phyloP scores from a whole-genome alignment of 1,284 basidiomycete species.

The Meripilus lineatus region DNA sequence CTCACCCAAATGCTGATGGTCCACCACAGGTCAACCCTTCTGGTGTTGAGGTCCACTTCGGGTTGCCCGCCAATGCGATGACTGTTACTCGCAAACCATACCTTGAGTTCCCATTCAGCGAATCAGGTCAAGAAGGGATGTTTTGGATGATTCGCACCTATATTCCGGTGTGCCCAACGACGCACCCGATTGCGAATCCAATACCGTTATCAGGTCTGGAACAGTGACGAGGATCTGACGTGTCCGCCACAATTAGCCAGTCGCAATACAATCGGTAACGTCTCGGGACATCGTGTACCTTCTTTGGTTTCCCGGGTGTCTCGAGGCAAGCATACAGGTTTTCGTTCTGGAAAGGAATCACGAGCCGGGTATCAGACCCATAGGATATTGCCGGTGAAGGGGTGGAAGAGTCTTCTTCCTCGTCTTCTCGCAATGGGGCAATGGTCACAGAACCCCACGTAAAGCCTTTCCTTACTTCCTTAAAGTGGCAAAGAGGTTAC shows the following conservation, averaged over 20 bases:
- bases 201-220: conserved; percentile 52
- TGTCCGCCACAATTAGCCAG: too few species aligned
- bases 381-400: conserved; percentile 11
- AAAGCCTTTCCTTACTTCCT: conserved; percentile 29
- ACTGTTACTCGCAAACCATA: conserved; percentile 55
- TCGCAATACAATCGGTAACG: too few species aligned
- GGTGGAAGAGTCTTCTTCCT: conserved; percentile 33
- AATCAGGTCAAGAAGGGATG: too few species aligned
- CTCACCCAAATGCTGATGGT: conserved; percentile 33
- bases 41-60: conserved; percentile 48
- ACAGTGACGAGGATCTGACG: conserved; percentile 40
- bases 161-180: conserved; percentile 47
- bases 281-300: too few species aligned
- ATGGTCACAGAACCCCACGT: conserved; percentile 45
- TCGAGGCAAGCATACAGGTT: conserved; percentile 44
- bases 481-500: too few species aligned
- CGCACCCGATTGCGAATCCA: conserved; percentile 50
- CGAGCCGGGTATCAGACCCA: conserved; percentile 21
- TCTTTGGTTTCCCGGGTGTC: conserved; percentile 28
- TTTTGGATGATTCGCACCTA: conserved; percentile 22
- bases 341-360: conserved; percentile 57
- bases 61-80: conserved; percentile 50
- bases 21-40: conserved; percentile 51
- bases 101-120: too few species aligned
- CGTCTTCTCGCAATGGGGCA: conserved; percentile 39